Evolutionary conservation across 2,329 filamentous ascomycete species (phyloP).

Genomic region (Hypoxylon sp.): DNA sequence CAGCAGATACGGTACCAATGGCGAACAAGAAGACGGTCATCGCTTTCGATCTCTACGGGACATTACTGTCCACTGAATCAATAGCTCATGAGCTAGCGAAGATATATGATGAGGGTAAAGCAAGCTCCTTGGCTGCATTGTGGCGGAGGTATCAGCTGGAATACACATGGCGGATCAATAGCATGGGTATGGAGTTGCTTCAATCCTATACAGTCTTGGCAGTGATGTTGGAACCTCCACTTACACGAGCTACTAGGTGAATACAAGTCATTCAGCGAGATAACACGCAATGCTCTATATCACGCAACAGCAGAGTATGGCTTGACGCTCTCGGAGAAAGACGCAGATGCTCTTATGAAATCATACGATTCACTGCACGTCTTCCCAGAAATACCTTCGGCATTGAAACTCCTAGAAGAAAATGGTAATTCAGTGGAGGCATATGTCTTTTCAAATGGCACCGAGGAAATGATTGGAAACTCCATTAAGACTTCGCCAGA

Average conservation of each 20-base stretch:
- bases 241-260: slow-evolving; percentile 60
- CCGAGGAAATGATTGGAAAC: slow-evolving; percentile 71
- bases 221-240: slow-evolving; percentile 5
- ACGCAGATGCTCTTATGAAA: slow-evolving; percentile 69
- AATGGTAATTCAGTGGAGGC: slow-evolving; percentile 60
- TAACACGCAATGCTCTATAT: slow-evolving; percentile 73
- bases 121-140: slow-evolving; percentile 68
- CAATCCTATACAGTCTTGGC: slow-evolving; percentile 10
- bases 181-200: slow-evolving; percentile 71
- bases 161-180: slow-evolving; percentile 82
- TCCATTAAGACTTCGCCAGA: slow-evolving; percentile 72
- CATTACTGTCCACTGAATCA: slow-evolving; percentile 78
- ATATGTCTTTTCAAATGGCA: slow-evolving; percentile 81
- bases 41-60: slow-evolving; percentile 84
- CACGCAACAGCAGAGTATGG: slow-evolving; percentile 75
- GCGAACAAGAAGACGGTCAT: slow-evolving; percentile 62
- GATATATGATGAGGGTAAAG: slow-evolving; percentile 71
- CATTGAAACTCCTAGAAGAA: slow-evolving; percentile 64
- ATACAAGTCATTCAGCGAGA: slow-evolving; percentile 73
- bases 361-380: slow-evolving; percentile 75
- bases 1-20: slow-evolving; percentile 25
- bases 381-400: slow-evolving; percentile 74
- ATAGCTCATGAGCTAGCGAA: slow-evolving; percentile 72
- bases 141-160: slow-evolving; percentile 82
- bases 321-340: slow-evolving; percentile 60